Base-by-base conservation (phyloP, 176 grass and related monocot species). In the Eragrostis curvula region DNA sequence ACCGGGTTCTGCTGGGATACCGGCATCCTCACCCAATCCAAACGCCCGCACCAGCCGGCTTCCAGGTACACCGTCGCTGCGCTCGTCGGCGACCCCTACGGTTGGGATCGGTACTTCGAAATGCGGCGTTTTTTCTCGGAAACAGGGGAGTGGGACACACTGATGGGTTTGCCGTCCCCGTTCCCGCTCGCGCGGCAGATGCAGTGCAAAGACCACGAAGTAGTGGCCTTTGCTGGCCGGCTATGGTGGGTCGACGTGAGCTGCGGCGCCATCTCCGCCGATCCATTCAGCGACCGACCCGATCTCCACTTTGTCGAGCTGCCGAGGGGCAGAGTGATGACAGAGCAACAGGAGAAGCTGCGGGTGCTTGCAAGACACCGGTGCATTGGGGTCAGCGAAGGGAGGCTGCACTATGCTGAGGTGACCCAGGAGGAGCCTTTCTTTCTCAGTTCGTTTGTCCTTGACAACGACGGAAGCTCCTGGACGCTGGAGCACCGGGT, bases 401-500 rank as follows among this genome's bases (percentile, higher is more conserved):
- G 84, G 58, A 86, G 36, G 67, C 46, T 86, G 67, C 76, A 46
- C 16, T 86, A 86, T 3, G 24, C 55, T 20, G 77, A 86, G 27
- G 70, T 86, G 61, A 68, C 69, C 49, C 71, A 67, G 16, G 20
- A 18, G 61, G 61, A 86, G 16, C 84, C 84, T 7, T 86, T 67
- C 49, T 20, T 81, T 70, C 48, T 80, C 70, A 74, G 40, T 50
- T 57, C 49, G n/a, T 86, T 86, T 13, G 41, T 9, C 18, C 61
- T 81, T 61, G 49, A 55, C 3, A 42, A 80, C 1, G 20, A 80
- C 8, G 58, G 24, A 39, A 24, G 18, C 39, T 13, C 25, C 60
- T 86, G 85, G 85, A 59, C 40, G 61, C 20, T 68, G 40, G 85
- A 87, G 50, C 51, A 81, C 78, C 78, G 21, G 78, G 17, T 80